Evolutionary conservation across 176 grass and related monocot species (phyloP).

Genomic region (Rhipidocladum racemiflorum): DNA sequence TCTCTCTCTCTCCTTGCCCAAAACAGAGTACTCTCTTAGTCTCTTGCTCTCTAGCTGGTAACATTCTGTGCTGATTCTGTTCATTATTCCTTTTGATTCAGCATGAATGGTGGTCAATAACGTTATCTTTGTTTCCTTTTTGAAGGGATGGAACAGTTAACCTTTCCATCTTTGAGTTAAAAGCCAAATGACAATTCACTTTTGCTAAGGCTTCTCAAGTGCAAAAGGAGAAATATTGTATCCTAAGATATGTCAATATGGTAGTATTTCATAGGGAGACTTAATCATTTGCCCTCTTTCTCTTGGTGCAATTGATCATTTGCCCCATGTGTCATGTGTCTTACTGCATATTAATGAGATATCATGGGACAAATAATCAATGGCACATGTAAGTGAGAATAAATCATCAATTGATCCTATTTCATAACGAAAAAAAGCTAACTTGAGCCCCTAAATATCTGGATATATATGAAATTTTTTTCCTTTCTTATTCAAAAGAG

Average conservation of each 20-base stretch:
- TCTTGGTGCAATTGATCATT: too few relatives aligned
- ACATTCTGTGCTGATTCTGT: constrained; percentile 13
- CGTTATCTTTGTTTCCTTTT: background rate
- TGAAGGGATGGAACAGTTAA: background rate
- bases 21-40: background rate
- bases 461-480: background rate
- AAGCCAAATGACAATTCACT: background rate
- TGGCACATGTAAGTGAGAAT: too few relatives aligned
- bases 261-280: background rate
- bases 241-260: background rate
- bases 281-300: too few relatives aligned
- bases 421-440: background rate
- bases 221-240: background rate
- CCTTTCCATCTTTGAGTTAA: background rate
- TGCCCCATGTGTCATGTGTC: too few relatives aligned
- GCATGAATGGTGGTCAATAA: background rate
- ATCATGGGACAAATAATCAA: too few relatives aligned
- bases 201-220: background rate
- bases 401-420: too few relatives aligned
- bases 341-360: too few relatives aligned
- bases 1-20: background rate
- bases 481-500: background rate
- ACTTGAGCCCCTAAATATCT: background rate
- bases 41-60: background rate
- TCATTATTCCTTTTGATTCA: background rate